Evolutionary conservation across 2,329 filamentous ascomycete genomes (phyloP), one percentile per base, ranked within the genome.

Genomic region (Neurospora sp.): DNA sequence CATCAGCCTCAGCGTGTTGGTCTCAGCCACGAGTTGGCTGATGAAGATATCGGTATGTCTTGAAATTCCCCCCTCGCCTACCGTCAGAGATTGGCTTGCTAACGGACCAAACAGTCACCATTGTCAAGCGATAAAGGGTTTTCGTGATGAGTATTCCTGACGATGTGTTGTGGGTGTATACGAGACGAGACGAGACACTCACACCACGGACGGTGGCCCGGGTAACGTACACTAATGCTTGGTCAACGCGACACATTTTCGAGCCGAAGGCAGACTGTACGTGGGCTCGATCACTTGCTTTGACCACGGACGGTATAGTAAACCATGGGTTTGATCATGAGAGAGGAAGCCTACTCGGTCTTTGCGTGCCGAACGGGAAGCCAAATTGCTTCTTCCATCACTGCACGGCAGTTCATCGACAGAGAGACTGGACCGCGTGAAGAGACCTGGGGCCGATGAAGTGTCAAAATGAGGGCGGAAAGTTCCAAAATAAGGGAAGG

Each of bases 1-100:
- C 96, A 99, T 83, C 96, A 98, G 82, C 96, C 96, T 74, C 96
- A 99, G 83, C 89, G 94, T 77, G 96, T 98, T 73, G 96, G 96
- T 67, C 86, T 99, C 74, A 84, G 87, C 68, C 96, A 99, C 80
- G 93, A 97, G 84, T 85, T 99, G 77, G 93, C 89, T 70, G 96
- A 99, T 80, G 96, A 99, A 83, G 96, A 99, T 83, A 97, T 99
- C 81, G 93, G 93, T 95, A 86, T 83, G 90, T 85, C 19, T 33
- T 36, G 33, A 1, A 36, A 36, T 36, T 36, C 33, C 33, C 33
- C 33, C 33, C 6, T 36, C 33, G 33, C 33, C 33, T 36, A 36
- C 33, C 33, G 33, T 36, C 7, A 36, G 33, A 36, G 5, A 36
- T 36, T 36, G 33, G 33, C 33, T 43, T 66, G 8, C 68, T 15